phyloP scores from a whole-genome alignment of 208 protist genomes.

The Angomonas deanei region DNA sequence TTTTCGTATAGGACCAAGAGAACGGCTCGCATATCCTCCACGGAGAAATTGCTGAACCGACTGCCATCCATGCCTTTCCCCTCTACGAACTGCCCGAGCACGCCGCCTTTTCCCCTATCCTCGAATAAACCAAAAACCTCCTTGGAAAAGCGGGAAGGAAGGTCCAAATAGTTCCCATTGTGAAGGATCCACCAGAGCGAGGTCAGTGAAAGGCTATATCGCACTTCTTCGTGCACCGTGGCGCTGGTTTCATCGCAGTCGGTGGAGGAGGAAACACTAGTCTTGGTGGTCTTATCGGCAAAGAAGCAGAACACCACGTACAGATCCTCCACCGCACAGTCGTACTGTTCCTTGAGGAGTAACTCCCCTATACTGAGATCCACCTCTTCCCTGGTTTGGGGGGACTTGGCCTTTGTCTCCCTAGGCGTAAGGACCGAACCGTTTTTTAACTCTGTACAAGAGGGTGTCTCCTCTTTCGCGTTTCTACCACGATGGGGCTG shows the following conservation, averaged over 20 bases:
- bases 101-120: not conserved
- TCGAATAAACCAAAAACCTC: not conserved
- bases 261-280: too few relatives aligned
- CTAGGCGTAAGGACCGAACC: not conserved
- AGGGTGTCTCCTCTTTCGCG: not conserved
- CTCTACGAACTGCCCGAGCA: not conserved
- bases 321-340: conserved; percentile 1
- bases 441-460: not conserved
- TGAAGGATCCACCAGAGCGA: not conserved
- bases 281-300: not conserved
- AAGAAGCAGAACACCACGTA: conserved; percentile 4
- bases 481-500: not conserved
- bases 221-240: not conserved
- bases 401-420: not conserved
- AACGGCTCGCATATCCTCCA: conserved; percentile 40
- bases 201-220: not conserved
- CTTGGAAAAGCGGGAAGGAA: not conserved
- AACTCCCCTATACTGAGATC: not conserved
- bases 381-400: not conserved
- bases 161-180: not conserved
- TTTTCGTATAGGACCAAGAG: conserved; percentile 39
- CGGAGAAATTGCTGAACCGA: conserved; percentile 15
- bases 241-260: too few relatives aligned
- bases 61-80: not conserved
- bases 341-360: not conserved